A percentile compares a stretch with the other conserved stretches of the same genome.
Conservation (phyloP, 352 stramenopile species). For the Phytophthora chlamydospora region DNA sequence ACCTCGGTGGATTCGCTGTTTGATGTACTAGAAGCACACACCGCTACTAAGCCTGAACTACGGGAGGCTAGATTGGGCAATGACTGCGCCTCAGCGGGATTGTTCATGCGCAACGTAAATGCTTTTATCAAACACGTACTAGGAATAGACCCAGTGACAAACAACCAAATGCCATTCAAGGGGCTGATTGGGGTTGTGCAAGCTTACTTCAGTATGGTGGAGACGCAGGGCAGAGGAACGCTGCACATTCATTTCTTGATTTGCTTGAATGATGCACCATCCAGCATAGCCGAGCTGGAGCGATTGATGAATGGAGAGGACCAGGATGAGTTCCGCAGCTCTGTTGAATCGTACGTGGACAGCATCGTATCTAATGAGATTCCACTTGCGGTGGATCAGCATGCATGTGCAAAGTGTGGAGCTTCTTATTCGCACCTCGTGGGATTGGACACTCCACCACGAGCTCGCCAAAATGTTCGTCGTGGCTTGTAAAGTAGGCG, state of each 20-base stretch:
- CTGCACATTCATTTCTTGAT: background rate
- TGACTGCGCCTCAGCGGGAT: background rate
- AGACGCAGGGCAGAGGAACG: background rate
- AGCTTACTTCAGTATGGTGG: constrained; percentile 3
- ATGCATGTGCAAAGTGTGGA: constrained; percentile 1
- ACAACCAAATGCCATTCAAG: background rate
- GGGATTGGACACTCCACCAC: background rate
- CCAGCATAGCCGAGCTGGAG: too few species aligned
- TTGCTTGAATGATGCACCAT: background rate
- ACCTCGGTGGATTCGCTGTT: constrained; percentile 3
- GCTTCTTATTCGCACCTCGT: background rate
- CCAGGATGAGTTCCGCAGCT: background rate
- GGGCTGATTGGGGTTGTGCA: background rate
- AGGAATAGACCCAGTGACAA: constrained; percentile 2
- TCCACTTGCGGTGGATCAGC: background rate
- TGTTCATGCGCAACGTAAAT: constrained; percentile 1
- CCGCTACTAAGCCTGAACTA: background rate
- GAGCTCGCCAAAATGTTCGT: background rate
- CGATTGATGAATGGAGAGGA: too few species aligned
- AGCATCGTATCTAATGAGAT: constrained; percentile 5
- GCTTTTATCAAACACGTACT: constrained; percentile 1
- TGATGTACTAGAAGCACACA: constrained; percentile 2
- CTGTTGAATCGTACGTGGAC: background rate
- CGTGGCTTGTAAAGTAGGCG: background rate
- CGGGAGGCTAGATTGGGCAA: background rate